Base-by-base conservation (phyloP, 495 filamentous ascomycete species). In the Ascodesmis nigricans region DNA sequence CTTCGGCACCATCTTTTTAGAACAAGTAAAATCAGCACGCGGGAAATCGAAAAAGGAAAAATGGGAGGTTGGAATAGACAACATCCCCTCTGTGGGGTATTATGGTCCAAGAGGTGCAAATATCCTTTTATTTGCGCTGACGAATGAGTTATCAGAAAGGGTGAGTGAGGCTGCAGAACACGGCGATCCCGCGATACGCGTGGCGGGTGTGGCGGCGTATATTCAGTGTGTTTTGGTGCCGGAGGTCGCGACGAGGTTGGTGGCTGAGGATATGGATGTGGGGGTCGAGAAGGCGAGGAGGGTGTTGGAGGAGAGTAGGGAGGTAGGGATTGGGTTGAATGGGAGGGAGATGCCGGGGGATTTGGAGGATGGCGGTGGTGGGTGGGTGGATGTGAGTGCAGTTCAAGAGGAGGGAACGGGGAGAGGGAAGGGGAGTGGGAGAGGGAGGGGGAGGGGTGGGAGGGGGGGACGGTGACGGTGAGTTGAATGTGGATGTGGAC, bases 211-310 rank as follows among this genome's bases (percentile, higher is more conserved):
- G 18, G 69, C 68, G 9, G 66, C 63, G 11, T 97, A 78, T 44
- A 67, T 92, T 5, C 81, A 92, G 54, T 59, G 62, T 0, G 87
- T 95, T 2, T 56, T 93, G 26, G 81, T 91, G 9, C 83, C 83
- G 0, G 87, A 97, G 50, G 52, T 93, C 31, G 67, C 75, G 3
- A 60, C 78, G 1, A 55, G 58, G 41, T 62, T 97, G 11, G 73
- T 95, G 17, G 76, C 66, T 59, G 75, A 92, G 42, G 87, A 97
- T 47, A 77, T 93, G 76, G 47, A 53, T 0, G 64, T 75, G n/a
- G 55, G 56, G 4, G 66, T 67, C 34, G 67, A 69, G 29, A 51
- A 61, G 40, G 80, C 82, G 10, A 61, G 74, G 46, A 50, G 57
- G 33, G 69, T 92, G 14, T 44, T 95, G 44, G 52, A 61, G 5